Evolutionary conservation across 2,329 filamentous ascomycete genomes (phyloP).

Genomic region (Exutisphaerella laricina): DNA sequence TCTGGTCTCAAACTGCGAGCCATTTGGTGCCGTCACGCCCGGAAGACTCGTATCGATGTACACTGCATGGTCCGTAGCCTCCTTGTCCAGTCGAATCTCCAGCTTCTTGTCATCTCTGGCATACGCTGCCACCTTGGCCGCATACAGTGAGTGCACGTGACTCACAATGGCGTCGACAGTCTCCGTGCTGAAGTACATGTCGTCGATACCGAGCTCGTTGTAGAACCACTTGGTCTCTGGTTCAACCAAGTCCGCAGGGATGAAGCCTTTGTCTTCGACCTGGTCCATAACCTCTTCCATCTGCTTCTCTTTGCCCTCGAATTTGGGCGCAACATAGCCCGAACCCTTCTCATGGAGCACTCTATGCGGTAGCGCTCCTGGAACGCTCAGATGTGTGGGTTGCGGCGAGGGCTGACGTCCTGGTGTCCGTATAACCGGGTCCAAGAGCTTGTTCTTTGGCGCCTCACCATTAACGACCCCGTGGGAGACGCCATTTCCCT

Average conservation of each 20-base stretch:
- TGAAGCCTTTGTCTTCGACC: slow-evolving; percentile 74
- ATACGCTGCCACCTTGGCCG: slow-evolving; percentile 90
- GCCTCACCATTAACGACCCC: slow-evolving; percentile 10
- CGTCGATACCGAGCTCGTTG: slow-evolving; percentile 93
- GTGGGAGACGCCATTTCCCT: slow-evolving; percentile 10
- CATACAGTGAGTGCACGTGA: slow-evolving; percentile 93
- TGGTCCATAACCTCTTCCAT: slow-evolving; percentile 83
- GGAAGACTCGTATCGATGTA: slow-evolving; percentile 98
- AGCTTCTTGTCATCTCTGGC: slow-evolving; percentile 89
- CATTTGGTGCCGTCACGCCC: slow-evolving; percentile 66
- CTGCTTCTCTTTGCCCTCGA: slow-evolving; percentile 86
- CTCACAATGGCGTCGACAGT: slow-evolving; percentile 79
- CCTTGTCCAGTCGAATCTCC: slow-evolving; percentile 93
- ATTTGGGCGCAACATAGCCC: slow-evolving; percentile 90
- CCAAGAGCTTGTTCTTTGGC: slow-evolving; percentile 52
- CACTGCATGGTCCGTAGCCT: slow-evolving; percentile 88
- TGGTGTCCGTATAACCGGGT: slow-evolving; percentile 48
- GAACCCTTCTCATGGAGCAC: slow-evolving; percentile 82
- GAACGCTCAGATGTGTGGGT: slow-evolving; percentile 75
- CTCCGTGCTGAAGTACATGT: slow-evolving; percentile 96
- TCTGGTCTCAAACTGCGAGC: slow-evolving; percentile 87
- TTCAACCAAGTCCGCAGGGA: slow-evolving; percentile 76
- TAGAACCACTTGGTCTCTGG: slow-evolving; percentile 95
- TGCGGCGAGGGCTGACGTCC: slow-evolving; percentile 75
- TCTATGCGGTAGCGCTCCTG: slow-evolving; percentile 46